A percentile compares a stretch with the other conserved stretches of the same genome.
Evolutionary conservation across 2,329 filamentous ascomycete genomes (phyloP).

Genomic region (Pseudogymnoascus sp.): DNA sequence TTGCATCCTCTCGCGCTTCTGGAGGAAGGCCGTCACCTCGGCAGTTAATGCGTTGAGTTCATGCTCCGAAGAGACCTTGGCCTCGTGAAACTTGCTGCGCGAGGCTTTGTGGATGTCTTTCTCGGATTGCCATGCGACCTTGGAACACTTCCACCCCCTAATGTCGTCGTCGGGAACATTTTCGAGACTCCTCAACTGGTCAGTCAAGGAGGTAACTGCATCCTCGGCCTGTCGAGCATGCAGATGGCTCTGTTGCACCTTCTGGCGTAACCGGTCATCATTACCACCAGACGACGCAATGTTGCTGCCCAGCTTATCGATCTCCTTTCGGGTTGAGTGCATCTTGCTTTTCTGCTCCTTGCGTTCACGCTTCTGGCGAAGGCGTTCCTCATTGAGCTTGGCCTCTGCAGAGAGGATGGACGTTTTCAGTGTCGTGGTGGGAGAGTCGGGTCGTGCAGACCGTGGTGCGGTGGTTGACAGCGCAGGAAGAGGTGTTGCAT

Average conservation of each 20-base stretch:
- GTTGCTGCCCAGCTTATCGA: slow-evolving; percentile 58
- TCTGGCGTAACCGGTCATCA: slow-evolving; percentile 68
- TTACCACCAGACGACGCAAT: slow-evolving; percentile 61
- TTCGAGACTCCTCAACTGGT: slow-evolving; percentile 56
- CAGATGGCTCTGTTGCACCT: slow-evolving; percentile 65
- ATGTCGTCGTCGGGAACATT: slow-evolving; percentile 54
- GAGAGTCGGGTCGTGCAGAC: slow-evolving; percentile 63
- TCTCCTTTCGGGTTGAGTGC: slow-evolving; percentile 62
- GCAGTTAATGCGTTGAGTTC: slow-evolving; percentile 54
- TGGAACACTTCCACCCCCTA: slow-evolving; percentile 39
- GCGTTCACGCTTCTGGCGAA: slow-evolving; percentile 59
- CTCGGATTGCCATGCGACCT: slow-evolving; percentile 45
- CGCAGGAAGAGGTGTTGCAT: slow-evolving; percentile 5
- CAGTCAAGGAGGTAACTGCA: slow-evolving; percentile 45
- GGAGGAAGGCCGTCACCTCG: slow-evolving; percentile 54
- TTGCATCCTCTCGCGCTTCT: slow-evolving; percentile 65
- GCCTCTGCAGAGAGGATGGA: slow-evolving; percentile 65
- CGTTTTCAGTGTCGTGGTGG: slow-evolving; percentile 66
- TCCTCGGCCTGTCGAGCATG: slow-evolving; percentile 59
- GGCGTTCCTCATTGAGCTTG: slow-evolving; percentile 61
- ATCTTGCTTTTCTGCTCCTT: slow-evolving; percentile 67
- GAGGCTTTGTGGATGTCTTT: slow-evolving; percentile 36
- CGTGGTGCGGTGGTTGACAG: slow-evolving; percentile 41
- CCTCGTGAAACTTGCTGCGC: slow-evolving; percentile 46
- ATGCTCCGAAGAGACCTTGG: slow-evolving; percentile 53